Evolutionary conservation across 225 moss, liverwort and hornwort genomes (phyloP), one percentile per base, ranked within the genome.

Genomic region (Bryum argenteum): DNA sequence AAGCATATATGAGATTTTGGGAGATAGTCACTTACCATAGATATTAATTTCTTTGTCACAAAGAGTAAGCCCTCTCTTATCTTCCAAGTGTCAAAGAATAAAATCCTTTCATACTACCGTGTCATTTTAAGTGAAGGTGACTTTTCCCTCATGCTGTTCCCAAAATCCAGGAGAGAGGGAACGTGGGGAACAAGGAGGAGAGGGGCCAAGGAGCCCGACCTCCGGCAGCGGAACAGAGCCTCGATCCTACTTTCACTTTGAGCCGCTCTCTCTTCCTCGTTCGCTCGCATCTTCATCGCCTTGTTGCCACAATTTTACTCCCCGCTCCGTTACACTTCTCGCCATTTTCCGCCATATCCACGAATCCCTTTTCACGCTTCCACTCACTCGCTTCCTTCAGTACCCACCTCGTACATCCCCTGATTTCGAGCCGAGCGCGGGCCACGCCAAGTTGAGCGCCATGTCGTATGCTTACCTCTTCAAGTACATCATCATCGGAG

Each of bases 381-480:
- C 16, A 24, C 20, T 26, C 59, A 11, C 10, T 1, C 47, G 4
- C 39, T 12, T 48, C 7, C 40, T 6, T 6, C 48, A 7, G 11
- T 16, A 11, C 48, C 15, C 12, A 47, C 10, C 45, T 26, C 38
- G 18, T 59, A 10, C 42, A 11, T 20, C 4, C 21, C 54, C 69
- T 64, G 71, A 64, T 64, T 52, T 63, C 12, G 15, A 48, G 62
- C 6, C 19, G 17, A 37, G 28, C 40, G 28, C 33, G 22, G 17
- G 23, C 22, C 61, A n/a, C 24, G 37, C 59, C 6, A 41, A 67
- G 33, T 74, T 70, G 60, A 62, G 42, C 75, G 24, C 57, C 78
- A 85, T 85, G 85, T 85, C 85, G 63, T 85, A 85, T 54, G 85
- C 85, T 18, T 85, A 85, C 42, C 48, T 85, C 74, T 85, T 85